phyloP scores from a whole-genome alignment of 1,284 basidiomycete species.

The Ustilago xerochloae region DNA sequence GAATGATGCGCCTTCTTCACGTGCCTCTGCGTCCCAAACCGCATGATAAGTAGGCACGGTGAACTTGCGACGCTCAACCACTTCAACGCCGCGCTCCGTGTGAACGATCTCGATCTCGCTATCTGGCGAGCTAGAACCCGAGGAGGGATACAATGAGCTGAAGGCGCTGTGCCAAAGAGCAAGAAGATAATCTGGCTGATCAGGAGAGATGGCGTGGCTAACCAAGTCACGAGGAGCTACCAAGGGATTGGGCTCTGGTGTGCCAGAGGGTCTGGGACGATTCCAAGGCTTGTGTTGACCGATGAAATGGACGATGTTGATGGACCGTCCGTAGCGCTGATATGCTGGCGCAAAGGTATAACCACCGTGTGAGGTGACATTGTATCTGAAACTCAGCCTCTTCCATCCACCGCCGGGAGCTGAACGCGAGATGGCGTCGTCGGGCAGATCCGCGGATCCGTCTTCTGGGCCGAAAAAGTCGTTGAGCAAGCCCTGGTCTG shows the following conservation, averaged over 20 bases:
- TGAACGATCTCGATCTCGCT: slow-evolving; percentile 54
- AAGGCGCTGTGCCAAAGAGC: slow-evolving; percentile 92
- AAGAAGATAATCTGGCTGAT: slow-evolving; percentile 77
- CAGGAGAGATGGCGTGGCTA: slow-evolving; percentile 66
- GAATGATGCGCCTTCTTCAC: not conserved
- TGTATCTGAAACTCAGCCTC: slow-evolving; percentile 83
- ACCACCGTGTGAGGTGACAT: slow-evolving; percentile 95
- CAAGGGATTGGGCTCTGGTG: slow-evolving; percentile 65
- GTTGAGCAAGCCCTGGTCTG: slow-evolving; percentile 94
- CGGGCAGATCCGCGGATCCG: slow-evolving; percentile 63
- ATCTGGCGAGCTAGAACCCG: slow-evolving; percentile 60
- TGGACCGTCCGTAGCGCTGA: slow-evolving; percentile 86
- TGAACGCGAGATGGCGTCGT: not conserved
- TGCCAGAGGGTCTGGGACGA: slow-evolving; percentile 61
- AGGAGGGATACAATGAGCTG: slow-evolving; percentile 81
- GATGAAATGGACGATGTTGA: slow-evolving; percentile 92
- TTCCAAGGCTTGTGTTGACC: slow-evolving; percentile 93
- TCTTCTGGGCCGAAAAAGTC: slow-evolving; percentile 78
- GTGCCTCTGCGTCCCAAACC: slow-evolving; percentile 75
- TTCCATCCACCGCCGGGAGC: slow-evolving; percentile 80
- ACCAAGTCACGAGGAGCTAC: slow-evolving; percentile 49
- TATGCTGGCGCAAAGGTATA: slow-evolving; percentile 98
- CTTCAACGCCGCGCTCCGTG: slow-evolving; percentile 60
- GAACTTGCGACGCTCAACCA: slow-evolving; percentile 72
- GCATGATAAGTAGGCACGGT: slow-evolving; percentile 78